Percentiles rank a stretch among this genome's conserved stretches.
Conservation (phyloP, 1,139 yeast species). For the Taiozyma onychis region DNA sequence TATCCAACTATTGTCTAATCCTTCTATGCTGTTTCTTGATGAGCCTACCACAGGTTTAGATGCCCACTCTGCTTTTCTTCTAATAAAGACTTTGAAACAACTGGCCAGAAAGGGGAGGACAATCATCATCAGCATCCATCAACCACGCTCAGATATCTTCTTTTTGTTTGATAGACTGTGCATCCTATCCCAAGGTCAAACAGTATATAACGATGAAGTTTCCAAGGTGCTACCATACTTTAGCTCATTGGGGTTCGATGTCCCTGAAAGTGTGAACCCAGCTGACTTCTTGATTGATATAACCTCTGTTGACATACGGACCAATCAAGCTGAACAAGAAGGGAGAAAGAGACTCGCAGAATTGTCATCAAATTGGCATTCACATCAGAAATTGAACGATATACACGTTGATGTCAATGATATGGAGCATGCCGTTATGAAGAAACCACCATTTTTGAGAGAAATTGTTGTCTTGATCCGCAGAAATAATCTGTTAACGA, state of each 20-base stretch:
- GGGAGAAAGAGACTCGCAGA: conserved; percentile 40
- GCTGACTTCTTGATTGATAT: conserved; percentile 66
- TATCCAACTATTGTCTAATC: conserved; percentile 69
- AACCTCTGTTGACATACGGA: conserved; percentile 59
- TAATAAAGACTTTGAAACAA: conserved; percentile 57
- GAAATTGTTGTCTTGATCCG: conserved; percentile 53
- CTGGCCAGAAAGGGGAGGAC: conserved; percentile 63
- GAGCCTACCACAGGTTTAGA: conserved; percentile 91
- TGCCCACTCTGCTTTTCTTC: conserved; percentile 65
- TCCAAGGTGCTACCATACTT: conserved; percentile 47
- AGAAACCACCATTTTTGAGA: conserved; percentile 34
- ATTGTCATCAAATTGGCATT: conserved; percentile 49
- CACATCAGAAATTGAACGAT: conserved; percentile 12
- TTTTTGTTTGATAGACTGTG: conserved; percentile 63
- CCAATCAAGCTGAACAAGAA: conserved; percentile 35
- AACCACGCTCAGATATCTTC: conserved; percentile 76
- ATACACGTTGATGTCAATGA: neutral
- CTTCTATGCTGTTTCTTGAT: conserved; percentile 72
- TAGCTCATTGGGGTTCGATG: conserved; percentile 36
- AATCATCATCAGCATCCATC: conserved; percentile 73
- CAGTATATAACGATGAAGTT: conserved; percentile 55
- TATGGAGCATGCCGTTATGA: neutral
- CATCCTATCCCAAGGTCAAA: conserved; percentile 60
- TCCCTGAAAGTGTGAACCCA: conserved; percentile 46
- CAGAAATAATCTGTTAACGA: conserved; percentile 49